phyloP scores from a whole-genome alignment of 169 alveolate species.

The Plasmodium coatneyi region DNA sequence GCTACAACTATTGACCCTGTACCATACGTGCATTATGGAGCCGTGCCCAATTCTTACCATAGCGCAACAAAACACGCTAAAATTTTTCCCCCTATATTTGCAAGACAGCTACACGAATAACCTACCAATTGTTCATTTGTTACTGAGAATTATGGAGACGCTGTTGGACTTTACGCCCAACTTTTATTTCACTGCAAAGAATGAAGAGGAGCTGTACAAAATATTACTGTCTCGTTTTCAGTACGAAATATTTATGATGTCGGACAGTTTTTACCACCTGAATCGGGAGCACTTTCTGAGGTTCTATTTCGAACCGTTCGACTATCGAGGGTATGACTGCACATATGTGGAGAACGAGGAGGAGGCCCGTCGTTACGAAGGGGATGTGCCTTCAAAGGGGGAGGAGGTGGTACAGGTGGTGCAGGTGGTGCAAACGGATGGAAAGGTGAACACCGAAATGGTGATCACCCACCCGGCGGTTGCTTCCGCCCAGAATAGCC shows the following conservation, averaged over 20 bases:
- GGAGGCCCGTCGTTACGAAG: background rate
- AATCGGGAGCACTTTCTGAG: constrained; percentile 24
- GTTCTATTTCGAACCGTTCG: constrained; percentile 46
- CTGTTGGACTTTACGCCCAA: constrained; percentile 82
- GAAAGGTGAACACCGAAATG: background rate
- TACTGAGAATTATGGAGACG: constrained; percentile 83
- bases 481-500: background rate
- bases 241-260: constrained; percentile 81
- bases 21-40: constrained; percentile 71
- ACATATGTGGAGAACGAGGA: constrained; percentile 18
- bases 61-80: constrained; percentile 74
- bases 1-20: constrained; percentile 49
- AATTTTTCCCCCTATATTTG: constrained; percentile 76
- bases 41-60: constrained; percentile 70
- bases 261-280: constrained; percentile 69
- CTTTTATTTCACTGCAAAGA: constrained; percentile 78
- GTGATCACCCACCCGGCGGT: background rate
- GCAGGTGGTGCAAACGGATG: background rate
- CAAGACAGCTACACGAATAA: constrained; percentile 80
- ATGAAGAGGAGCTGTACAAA: constrained; percentile 81
- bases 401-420: background rate
- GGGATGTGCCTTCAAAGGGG: background rate
- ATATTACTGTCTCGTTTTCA: constrained; percentile 81
- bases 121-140: constrained; percentile 80
- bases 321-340: constrained; percentile 33